Percentiles rank a stretch among this genome's conserved stretches.
Evolutionary conservation across 1,284 basidiomycete genomes (phyloP).

Genomic region (Takashimella koratensis): DNA sequence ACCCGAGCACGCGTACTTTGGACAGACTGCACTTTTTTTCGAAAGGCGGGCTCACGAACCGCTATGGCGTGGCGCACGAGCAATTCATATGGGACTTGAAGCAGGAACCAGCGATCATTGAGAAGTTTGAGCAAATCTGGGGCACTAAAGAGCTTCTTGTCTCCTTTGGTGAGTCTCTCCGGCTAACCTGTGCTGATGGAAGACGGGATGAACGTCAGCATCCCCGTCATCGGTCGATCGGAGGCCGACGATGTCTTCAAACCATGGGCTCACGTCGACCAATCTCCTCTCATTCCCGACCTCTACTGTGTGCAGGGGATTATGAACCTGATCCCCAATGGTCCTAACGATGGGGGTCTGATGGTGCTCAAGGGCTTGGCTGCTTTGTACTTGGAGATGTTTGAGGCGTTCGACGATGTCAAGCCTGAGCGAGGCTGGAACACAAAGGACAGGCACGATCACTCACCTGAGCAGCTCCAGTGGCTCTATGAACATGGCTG

Average conservation of each 20-base stretch:
- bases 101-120: slow-evolving; percentile 23
- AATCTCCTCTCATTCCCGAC: slow-evolving; percentile 19
- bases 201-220: slow-evolving; percentile 21
- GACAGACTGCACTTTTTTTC: slow-evolving; percentile 11
- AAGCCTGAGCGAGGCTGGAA: slow-evolving; percentile 6
- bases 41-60: slow-evolving; percentile 19
- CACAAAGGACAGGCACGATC: slow-evolving; percentile 18
- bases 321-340: slow-evolving; percentile 14
- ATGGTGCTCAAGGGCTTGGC: slow-evolving; percentile 9
- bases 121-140: slow-evolving; percentile 33
- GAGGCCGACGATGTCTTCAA: slow-evolving; percentile 8
- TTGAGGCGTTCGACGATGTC: slow-evolving; percentile 19
- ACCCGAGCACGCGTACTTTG: slow-evolving; percentile 25
- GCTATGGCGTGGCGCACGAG: slow-evolving; percentile 14
- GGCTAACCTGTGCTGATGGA: too few species aligned
- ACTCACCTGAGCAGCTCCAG: slow-evolving; percentile 5
- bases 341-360: slow-evolving; percentile 20
- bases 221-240: slow-evolving; percentile 31
- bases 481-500: slow-evolving; percentile 29
- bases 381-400: slow-evolving; percentile 3
- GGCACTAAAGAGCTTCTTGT: slow-evolving; percentile 39
- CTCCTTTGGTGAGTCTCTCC: slow-evolving; percentile 28
- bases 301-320: slow-evolving; percentile 22
- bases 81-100: slow-evolving; percentile 12
- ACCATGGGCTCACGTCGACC: slow-evolving; percentile 14